Conservation (phyloP, 768 basidiomycete genomes). For the Hygrophoropsis aurantiaca region DNA sequence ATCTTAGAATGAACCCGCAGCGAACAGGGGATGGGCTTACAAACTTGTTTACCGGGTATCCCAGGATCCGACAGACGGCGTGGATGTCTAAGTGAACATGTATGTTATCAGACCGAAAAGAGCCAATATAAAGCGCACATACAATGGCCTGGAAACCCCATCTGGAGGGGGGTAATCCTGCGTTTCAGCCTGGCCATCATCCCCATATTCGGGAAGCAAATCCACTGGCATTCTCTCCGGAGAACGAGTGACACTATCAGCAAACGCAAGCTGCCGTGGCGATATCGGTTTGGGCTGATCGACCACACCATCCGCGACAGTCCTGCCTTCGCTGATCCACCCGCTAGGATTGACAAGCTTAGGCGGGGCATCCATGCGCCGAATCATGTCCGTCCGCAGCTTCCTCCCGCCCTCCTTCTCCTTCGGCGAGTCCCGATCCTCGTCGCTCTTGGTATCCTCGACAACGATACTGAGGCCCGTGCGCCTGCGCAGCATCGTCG, state of each 20-base stretch:
- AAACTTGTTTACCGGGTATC: conserved; percentile 4
- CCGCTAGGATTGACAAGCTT: conserved; percentile 75
- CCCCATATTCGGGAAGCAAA: no score
- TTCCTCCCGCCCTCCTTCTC: conserved; percentile 26
- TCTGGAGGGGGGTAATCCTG: neutral
- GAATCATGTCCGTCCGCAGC: conserved; percentile 74
- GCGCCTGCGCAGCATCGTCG: conserved; percentile 33
- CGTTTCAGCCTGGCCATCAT: neutral
- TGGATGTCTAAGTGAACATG: conserved; percentile 10
- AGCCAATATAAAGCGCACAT: neutral
- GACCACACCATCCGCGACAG: conserved; percentile 11
- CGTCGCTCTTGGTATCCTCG: conserved; percentile 18
- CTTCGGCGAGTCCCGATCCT: conserved; percentile 10
- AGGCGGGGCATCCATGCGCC: conserved; percentile 66
- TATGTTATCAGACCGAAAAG: neutral
- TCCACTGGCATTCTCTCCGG: neutral
- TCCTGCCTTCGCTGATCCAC: conserved; percentile 52
- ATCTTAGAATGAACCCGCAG: neutral
- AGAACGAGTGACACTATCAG: neutral
- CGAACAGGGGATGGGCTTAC: conserved; percentile 9
- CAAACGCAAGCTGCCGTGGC: conserved; percentile 1
- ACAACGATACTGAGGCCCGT: conserved; percentile 23
- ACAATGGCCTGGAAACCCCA: neutral
- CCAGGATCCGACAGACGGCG: conserved; percentile 42
- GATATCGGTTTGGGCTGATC: conserved; percentile 2